Conservation (phyloP, 2,329 filamentous ascomycete species). For the Venturia asperata region DNA sequence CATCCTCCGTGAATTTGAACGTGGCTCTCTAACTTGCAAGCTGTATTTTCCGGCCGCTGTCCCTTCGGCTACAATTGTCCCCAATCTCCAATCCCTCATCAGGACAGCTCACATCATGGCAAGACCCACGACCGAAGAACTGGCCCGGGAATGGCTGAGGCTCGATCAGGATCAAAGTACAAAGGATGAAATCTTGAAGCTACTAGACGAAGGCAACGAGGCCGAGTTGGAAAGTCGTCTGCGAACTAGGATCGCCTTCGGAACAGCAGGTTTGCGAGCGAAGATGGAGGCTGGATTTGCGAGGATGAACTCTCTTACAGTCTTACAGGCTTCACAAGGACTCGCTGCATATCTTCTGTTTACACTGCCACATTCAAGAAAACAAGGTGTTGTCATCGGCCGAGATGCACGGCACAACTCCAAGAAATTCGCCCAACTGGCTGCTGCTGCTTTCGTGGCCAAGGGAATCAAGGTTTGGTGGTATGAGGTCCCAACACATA, state of each 20-base stretch:
- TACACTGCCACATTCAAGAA: constrained; percentile 36
- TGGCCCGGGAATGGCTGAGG: constrained; percentile 52
- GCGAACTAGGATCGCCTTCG: constrained; percentile 52
- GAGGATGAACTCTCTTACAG: constrained; percentile 52
- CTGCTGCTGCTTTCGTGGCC: constrained; percentile 52
- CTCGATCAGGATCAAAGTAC: constrained; percentile 50
- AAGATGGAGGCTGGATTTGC: constrained; percentile 60
- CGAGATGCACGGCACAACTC: constrained; percentile 59
- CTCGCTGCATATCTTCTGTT: constrained; percentile 52
- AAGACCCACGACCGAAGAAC: constrained; percentile 28
- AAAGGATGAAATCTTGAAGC: constrained; percentile 46
- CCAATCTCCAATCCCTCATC: neutral
- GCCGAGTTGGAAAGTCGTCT: constrained; percentile 48
- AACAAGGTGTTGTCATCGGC: constrained; percentile 51
- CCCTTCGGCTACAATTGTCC: neutral
- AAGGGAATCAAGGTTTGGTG: constrained; percentile 54
- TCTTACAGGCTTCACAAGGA: constrained; percentile 59
- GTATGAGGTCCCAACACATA: constrained; percentile 50
- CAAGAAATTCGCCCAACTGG: constrained; percentile 51
- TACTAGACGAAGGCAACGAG: constrained; percentile 39
- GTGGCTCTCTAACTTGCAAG: neutral
- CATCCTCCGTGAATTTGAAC: neutral
- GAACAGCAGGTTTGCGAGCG: constrained; percentile 56
- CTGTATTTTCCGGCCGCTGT: neutral
- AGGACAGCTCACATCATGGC: neutral